phyloP scores from a whole-genome alignment of 2,329 filamentous ascomycete species.

The Stemphylium beticola region DNA sequence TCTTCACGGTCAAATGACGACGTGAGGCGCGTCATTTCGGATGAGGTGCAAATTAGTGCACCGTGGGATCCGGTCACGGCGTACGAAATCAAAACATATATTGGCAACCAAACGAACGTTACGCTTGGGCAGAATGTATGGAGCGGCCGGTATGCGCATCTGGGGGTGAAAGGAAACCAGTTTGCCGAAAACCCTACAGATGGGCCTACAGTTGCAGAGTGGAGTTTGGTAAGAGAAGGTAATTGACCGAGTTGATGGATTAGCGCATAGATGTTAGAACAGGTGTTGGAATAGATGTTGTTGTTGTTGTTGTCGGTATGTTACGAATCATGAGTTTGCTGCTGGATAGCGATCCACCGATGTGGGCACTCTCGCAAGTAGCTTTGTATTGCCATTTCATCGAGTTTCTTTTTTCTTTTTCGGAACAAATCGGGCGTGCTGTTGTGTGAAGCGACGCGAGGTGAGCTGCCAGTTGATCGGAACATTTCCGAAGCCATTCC shows the following conservation, averaged over 20 bases:
- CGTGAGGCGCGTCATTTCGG: conserved; percentile 23
- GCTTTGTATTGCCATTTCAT: too few relatives aligned
- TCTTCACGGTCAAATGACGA: conserved; percentile 2
- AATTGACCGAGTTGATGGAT: background rate
- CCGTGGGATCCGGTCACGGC: conserved; percentile 49
- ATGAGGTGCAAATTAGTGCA: conserved; percentile 49
- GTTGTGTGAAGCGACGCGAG: too few relatives aligned
- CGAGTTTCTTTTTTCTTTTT: too few relatives aligned
- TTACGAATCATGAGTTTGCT: too few relatives aligned
- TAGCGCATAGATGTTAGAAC: too few relatives aligned
- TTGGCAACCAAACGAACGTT: conserved; percentile 55
- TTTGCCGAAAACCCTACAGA: conserved; percentile 40
- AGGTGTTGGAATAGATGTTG: too few relatives aligned
- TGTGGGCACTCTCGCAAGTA: too few relatives aligned
- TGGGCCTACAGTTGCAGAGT: conserved; percentile 63
- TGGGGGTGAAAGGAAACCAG: conserved; percentile 58
- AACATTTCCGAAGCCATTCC: too few relatives aligned
- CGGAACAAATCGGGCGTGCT: too few relatives aligned
- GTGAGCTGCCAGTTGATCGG: too few relatives aligned
- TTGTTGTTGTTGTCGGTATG: too few relatives aligned
- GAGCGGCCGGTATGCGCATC: conserved; percentile 54
- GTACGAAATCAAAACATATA: conserved; percentile 49
- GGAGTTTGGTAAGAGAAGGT: conserved; percentile 46
- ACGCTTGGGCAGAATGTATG: conserved; percentile 48
- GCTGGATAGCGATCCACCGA: too few relatives aligned